These are phyloP conservation scores for Diplodia seriata DNA, from an alignment of 2,329 filamentous ascomycete species.

Conservation along the genomic window DNA sequence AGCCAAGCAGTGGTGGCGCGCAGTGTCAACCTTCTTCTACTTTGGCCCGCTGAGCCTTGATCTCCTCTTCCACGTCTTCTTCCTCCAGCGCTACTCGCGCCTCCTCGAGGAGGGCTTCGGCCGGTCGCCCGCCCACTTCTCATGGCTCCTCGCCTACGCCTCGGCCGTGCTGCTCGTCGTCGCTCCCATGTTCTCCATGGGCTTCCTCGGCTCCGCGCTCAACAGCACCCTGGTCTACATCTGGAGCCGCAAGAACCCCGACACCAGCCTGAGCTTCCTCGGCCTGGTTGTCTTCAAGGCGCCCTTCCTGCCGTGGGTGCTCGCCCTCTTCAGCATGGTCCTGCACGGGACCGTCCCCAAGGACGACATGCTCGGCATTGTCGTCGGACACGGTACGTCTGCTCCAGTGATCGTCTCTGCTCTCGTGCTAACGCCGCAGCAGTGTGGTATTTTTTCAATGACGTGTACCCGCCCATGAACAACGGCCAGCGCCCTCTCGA, in stretches of 20 bases:
- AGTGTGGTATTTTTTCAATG: conserved; percentile 97
- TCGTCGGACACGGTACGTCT: conserved; percentile 77
- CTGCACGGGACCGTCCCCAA: conserved; percentile 89
- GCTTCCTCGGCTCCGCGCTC: conserved; percentile 91
- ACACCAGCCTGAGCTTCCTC: conserved; percentile 84
- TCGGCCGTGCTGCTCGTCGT: conserved; percentile 79
- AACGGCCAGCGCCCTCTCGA: conserved; percentile 84
- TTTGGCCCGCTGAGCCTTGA: conserved; percentile 94
- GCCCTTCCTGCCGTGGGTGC: conserved; percentile 93
- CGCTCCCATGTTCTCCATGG: conserved; percentile 87
- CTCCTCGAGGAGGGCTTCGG: conserved; percentile 95
- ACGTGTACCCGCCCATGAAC: conserved; percentile 93
- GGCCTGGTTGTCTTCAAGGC: conserved; percentile 91
- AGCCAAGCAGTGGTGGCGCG: conserved; percentile 80
- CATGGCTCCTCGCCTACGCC: conserved; percentile 90
- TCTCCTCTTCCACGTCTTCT: conserved; percentile 97
- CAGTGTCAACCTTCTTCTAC: conserved; percentile 96
- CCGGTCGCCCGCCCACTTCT: conserved; percentile 88
- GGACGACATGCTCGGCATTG: conserved; percentile 93
- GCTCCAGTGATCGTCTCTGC: conserved; percentile 28
- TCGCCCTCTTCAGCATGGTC: conserved; percentile 91
- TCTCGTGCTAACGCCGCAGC: not conserved
- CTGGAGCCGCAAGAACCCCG: conserved; percentile 93
- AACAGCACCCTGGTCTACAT: conserved; percentile 96
- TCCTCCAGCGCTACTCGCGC: conserved; percentile 93